Conservation (phyloP, 768 basidiomycete genomes). For the Boletus vinaceobasis region DNA sequence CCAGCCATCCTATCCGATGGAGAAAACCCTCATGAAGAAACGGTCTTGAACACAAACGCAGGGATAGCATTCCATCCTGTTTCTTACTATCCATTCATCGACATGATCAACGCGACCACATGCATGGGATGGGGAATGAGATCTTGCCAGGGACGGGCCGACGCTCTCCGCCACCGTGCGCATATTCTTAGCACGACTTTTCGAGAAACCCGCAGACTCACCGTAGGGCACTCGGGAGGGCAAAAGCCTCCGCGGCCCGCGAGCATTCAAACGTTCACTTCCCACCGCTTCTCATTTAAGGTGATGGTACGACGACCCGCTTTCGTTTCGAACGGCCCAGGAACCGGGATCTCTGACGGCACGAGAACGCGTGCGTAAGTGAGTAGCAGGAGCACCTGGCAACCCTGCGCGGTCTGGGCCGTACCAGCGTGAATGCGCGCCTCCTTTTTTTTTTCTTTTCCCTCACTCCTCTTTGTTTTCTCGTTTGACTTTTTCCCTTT, state of each 20-base stretch:
- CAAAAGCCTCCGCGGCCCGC: slow-evolving; percentile 7
- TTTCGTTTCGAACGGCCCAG: neutral
- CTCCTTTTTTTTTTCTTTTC: neutral
- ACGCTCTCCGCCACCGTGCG: too few relatives aligned
- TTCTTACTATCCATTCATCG: neutral
- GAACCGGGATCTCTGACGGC: neutral
- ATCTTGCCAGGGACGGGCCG: neutral
- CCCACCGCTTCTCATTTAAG: neutral
- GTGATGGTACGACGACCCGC: neutral
- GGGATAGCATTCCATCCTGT: neutral
- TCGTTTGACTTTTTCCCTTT: neutral
- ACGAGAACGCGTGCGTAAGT: neutral
- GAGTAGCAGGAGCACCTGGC: too few relatives aligned
- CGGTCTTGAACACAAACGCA: neutral
- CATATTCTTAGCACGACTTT: neutral
- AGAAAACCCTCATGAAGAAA: neutral
- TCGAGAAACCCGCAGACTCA: neutral
- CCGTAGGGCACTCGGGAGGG: neutral
- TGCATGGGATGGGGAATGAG: neutral
- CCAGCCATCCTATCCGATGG: neutral
- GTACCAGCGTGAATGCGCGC: too few relatives aligned
- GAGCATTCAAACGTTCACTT: slow-evolving; percentile 7
- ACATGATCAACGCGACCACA: neutral
- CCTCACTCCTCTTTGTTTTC: neutral
- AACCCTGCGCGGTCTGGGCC: too few relatives aligned